Evolutionary conservation across 2,329 filamentous ascomycete species (phyloP), one percentile per base, ranked within the genome.

Genomic region (Calycina herbarum): DNA sequence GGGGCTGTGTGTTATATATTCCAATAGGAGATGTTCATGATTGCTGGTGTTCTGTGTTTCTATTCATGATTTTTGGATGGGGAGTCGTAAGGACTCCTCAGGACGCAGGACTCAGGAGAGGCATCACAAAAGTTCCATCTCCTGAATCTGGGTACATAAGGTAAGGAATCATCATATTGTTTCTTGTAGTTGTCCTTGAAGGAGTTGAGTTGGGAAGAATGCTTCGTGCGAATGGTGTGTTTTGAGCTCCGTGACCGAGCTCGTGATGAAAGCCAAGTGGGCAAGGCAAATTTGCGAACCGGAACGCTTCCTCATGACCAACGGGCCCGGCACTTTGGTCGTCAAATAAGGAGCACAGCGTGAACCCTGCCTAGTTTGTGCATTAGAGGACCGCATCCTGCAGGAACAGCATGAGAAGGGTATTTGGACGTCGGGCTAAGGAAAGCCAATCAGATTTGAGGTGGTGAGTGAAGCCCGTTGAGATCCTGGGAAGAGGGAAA

Each of bases 271-370:
- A 33, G 29, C 56, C 56, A 35, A 31, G 56, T 24, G n/a, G 56
- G 56, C 13, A 38, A 54, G 48, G 20, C 48, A 10, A 58, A 20
- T 31, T 29, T 35, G 56, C 29, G 56, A 58, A 20, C 29, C 56
- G 29, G n/a, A 15, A 38, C 13, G 56, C 29, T 38, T 58, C 54
- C 29, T 31, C 29, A 58, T 33, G 15, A 27, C 56, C 56, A n/a
- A 58, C 4, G 24, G 15, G 11, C 56, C 29, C 29, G 56, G 13
- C 29, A 58, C 11, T 11, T 13, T 54, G 48, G 48, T 54, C 48
- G 48, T 54, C 48, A 54, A 54, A 54, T 54, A 54, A 54, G 48
- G 48, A 54, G 48, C 8, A 54, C 48, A 54, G 48, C 48, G 8
- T 54, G 24, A 54, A 54, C 10, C 20, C 48, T 24, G 38, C 38